Evolutionary conservation across 1,284 basidiomycete genomes (phyloP), one percentile per base, ranked within the genome.

Genomic region (Puccinia brachypodii): DNA sequence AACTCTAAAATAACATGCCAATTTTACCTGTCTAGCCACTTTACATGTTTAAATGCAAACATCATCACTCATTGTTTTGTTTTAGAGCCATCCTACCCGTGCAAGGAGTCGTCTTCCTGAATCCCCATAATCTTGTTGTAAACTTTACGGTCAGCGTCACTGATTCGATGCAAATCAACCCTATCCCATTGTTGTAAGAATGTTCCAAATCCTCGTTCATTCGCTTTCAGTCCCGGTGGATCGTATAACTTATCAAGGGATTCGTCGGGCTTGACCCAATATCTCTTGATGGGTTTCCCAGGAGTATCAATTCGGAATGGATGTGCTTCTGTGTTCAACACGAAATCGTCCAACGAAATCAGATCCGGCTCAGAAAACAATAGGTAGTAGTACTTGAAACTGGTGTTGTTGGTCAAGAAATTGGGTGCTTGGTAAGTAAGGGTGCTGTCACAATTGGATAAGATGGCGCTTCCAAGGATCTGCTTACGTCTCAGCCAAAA

Each of bases 271-370:
- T 44, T 44, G 1, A 13, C 25, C 76, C 76, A 77, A 38, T 13
- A 77, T 50, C 13, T 68, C 60, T 68, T 50, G n/a, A 25, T 1
- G 0, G 56, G 40, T 53, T 77, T 77, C 31, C 40, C 62, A 16
- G 64, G 31, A 11, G 16, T 60, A 0, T 50, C 38, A 1, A 79
- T 25, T 42, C 53, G 33, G 3, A 79, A 72, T 38, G 77, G 77
- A 50, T 79, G 77, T 19, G 77, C 77, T 72, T 79, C 88, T 16
- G 89, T 89, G 33, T 89, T 89, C 80, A 89, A 87, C 44, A 90
- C 89, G 83, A 88, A 90, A 83, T 90, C 88, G 85, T 90, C 90
- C 22, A 90, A 86, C n/a, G 88, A 88, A 42, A 90, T 84, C 28
- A 89, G 83, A 60, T 89, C 87, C 0, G 88, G 89, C 28, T 89